phyloP scores from a whole-genome alignment of 768 basidiomycete genomes.

The Rhizopogon roseolus region DNA sequence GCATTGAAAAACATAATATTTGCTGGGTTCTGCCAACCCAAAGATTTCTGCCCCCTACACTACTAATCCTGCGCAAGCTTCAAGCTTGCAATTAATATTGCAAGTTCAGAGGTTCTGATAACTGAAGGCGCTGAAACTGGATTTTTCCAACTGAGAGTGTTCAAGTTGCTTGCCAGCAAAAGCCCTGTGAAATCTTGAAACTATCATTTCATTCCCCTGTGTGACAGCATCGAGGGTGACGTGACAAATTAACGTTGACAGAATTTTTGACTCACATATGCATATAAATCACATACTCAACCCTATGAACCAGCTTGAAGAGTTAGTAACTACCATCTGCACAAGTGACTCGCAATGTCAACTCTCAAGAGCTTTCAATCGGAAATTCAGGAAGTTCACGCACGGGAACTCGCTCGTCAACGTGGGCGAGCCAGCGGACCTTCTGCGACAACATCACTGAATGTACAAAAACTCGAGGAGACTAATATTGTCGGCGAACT shows the following conservation, averaged over 20 bases:
- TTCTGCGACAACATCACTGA: slow-evolving; percentile 1
- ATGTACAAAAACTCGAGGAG: slow-evolving; percentile 4
- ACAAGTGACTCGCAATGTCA: slow-evolving; percentile 17
- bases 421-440: slow-evolving; percentile 27
- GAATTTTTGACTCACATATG: background rate
- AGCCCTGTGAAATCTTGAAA: no score
- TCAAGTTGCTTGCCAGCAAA: no score
- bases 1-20: no score
- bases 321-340: background rate
- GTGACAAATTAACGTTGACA: background rate
- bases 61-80: no score
- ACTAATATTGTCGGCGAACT: background rate
- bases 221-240: slow-evolving; percentile 1
- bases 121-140: no score
- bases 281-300: background rate
- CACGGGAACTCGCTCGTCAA: slow-evolving; percentile 63
- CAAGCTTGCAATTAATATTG: no score
- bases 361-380: slow-evolving; percentile 43
- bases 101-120: no score
- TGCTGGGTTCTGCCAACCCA: no score
- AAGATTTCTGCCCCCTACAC: no score
- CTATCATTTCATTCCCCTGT: background rate
- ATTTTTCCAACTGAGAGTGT: no score
- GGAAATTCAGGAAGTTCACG: slow-evolving; percentile 75
- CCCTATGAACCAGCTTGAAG: background rate